These are phyloP conservation scores for Chaetothyriales sp. DNA, from an alignment of 2,329 filamentous ascomycete genomes.

Conservation along the genomic window DNA sequence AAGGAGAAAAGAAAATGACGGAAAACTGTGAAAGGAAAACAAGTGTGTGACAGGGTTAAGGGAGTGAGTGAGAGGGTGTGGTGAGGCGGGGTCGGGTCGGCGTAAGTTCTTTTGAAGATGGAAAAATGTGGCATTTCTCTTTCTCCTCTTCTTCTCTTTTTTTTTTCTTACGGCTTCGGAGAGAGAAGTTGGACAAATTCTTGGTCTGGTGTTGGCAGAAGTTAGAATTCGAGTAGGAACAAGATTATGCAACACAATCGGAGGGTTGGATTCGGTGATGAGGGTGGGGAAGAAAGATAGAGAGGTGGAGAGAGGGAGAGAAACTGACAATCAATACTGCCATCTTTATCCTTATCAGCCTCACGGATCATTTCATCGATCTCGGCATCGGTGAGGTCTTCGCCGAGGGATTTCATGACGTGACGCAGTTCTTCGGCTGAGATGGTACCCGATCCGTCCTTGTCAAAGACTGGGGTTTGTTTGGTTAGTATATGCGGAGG, in stretches of 20 bases:
- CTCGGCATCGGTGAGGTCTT: slow-evolving; percentile 49
- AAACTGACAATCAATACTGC: slow-evolving; percentile 46
- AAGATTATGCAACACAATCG: too few species aligned
- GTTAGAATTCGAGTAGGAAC: too few species aligned
- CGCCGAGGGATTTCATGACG: slow-evolving; percentile 50
- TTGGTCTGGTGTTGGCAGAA: slow-evolving; percentile 9
- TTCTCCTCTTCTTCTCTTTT: neutral
- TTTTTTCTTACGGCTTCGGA: slow-evolving; percentile 10
- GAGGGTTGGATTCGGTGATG: neutral
- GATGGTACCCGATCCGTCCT: slow-evolving; percentile 51
- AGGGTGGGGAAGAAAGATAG: neutral
- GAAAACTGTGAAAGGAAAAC: too few species aligned
- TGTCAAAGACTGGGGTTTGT: slow-evolving; percentile 39
- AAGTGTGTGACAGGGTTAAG: too few species aligned
- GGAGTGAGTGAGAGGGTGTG: neutral
- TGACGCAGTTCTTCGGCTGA: slow-evolving; percentile 45
- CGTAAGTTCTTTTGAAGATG: too few species aligned
- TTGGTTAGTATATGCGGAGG: neutral
- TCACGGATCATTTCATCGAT: slow-evolving; percentile 52
- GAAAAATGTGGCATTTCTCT: neutral
- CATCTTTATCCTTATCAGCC: slow-evolving; percentile 50
- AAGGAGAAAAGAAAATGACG: too few species aligned
- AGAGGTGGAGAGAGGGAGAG: neutral
- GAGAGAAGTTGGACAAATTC: slow-evolving; percentile 17
- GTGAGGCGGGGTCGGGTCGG: neutral